phyloP scores from a whole-genome alignment of 805 yeast genomes.

The Wickerhamomyces ciferrii region DNA sequence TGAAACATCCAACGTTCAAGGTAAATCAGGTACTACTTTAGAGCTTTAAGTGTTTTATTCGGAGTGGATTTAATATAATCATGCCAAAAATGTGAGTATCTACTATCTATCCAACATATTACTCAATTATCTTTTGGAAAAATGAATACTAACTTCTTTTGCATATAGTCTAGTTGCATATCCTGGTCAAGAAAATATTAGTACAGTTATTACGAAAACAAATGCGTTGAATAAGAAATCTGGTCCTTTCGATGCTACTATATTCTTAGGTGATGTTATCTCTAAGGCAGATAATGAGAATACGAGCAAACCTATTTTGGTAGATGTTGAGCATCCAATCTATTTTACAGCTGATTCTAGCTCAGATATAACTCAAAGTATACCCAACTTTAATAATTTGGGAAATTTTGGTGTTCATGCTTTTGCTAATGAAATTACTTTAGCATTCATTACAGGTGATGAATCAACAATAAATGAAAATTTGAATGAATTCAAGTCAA shows the following conservation, averaged over 20 bases:
- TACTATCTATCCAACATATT: no score
- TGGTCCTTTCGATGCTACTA: constrained; percentile 59
- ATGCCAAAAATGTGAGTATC: background rate
- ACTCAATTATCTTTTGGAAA: no score
- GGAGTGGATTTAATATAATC: no score
- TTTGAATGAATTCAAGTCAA: constrained; percentile 21
- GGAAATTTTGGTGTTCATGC: constrained; percentile 31
- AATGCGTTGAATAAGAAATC: constrained; percentile 47
- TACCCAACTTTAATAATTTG: constrained; percentile 2
- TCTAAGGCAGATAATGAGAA: background rate
- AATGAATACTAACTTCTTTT: background rate
- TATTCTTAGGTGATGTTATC: constrained; percentile 45
- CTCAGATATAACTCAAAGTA: no score
- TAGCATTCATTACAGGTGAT: constrained; percentile 40
- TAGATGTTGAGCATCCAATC: constrained; percentile 12
- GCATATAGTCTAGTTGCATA: background rate
- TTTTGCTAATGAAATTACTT: constrained; percentile 37
- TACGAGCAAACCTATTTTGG: background rate
- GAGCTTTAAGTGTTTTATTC: no score
- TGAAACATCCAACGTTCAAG: no score
- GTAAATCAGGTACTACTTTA: no score
- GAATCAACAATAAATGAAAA: constrained; percentile 9
- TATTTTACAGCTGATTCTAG: constrained; percentile 17
- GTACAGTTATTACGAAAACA: constrained; percentile 36
- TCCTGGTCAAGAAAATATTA: constrained; percentile 9